phyloP scores from a whole-genome alignment of 257 asterid species.

The Ophiorrhiza pumila region DNA sequence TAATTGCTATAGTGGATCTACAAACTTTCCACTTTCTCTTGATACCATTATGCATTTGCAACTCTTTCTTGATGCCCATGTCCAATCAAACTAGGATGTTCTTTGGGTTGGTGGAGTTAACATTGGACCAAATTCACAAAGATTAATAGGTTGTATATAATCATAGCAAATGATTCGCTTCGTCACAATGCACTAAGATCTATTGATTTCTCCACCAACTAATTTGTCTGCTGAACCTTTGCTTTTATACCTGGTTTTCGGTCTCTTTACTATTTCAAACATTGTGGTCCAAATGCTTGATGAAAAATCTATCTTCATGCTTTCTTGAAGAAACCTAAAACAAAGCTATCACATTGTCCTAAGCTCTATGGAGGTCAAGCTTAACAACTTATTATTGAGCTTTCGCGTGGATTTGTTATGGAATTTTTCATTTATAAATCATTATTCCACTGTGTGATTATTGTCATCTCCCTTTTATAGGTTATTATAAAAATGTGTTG shows the following conservation, averaged over 20 bases:
- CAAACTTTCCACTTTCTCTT: background rate
- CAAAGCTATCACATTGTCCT: background rate
- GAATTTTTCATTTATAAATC: background rate
- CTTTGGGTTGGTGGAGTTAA: background rate
- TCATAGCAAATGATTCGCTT: background rate
- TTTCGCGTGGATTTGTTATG: background rate
- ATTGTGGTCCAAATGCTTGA: slow-evolving; percentile 1
- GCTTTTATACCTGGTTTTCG: background rate
- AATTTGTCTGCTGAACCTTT: background rate
- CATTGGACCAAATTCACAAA: background rate
- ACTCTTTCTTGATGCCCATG: background rate
- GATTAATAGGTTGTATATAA: background rate
- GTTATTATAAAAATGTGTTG: background rate
- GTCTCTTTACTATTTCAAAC: background rate
- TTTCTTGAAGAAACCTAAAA: background rate
- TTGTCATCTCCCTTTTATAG: background rate
- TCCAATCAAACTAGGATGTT: background rate
- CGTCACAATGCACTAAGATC: background rate
- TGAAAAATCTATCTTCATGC: background rate
- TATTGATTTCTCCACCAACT: slow-evolving; percentile 2
- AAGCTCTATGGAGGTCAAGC: background rate
- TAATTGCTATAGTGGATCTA: background rate
- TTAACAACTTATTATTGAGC: background rate
- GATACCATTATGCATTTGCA: background rate
- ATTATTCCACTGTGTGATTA: background rate